These are phyloP conservation scores for Favolaschia claudopus DNA, from an alignment of 768 basidiomycete species.

Conservation along the genomic window DNA sequence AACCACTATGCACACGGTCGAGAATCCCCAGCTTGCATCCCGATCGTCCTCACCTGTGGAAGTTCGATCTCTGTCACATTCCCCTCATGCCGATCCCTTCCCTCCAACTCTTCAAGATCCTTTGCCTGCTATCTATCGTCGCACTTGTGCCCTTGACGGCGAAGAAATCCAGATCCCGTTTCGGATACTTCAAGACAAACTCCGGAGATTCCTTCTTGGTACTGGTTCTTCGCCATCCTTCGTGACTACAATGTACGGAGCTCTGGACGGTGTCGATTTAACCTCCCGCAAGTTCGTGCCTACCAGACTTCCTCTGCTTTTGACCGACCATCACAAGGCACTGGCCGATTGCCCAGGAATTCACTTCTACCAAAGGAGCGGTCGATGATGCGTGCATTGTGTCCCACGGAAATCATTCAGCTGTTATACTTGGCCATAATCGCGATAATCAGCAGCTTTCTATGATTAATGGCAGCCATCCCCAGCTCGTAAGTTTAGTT, in stretches of 20 bases:
- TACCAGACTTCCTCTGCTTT: constrained; percentile 3
- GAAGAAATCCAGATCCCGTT: constrained; percentile 25
- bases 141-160: constrained; percentile 18
- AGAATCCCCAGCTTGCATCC: no score
- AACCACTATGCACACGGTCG: no score
- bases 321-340: constrained; percentile 23
- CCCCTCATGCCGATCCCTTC: neutral
- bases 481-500: constrained; percentile 30
- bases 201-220: constrained; percentile 44
- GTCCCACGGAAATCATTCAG: constrained; percentile 27
- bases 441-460: constrained; percentile 45
- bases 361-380: constrained; percentile 34
- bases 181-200: constrained; percentile 41
- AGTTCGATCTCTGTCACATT: no score
- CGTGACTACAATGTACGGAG: constrained; percentile 48
- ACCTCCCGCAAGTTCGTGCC: constrained; percentile 29
- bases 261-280: constrained; percentile 39
- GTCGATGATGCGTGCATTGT: constrained; percentile 55
- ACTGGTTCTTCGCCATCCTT: constrained; percentile 27
- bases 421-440: constrained; percentile 47
- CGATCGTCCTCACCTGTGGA: no score
- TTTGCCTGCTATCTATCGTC: neutral
- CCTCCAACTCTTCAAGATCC: neutral
- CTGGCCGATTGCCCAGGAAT: constrained; percentile 21
- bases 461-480: constrained; percentile 25